Percentiles rank a stretch among this genome's conserved stretches.
phyloP scores from a whole-genome alignment of 345 rosid genomes.

The Stellera chamaejasme region DNA sequence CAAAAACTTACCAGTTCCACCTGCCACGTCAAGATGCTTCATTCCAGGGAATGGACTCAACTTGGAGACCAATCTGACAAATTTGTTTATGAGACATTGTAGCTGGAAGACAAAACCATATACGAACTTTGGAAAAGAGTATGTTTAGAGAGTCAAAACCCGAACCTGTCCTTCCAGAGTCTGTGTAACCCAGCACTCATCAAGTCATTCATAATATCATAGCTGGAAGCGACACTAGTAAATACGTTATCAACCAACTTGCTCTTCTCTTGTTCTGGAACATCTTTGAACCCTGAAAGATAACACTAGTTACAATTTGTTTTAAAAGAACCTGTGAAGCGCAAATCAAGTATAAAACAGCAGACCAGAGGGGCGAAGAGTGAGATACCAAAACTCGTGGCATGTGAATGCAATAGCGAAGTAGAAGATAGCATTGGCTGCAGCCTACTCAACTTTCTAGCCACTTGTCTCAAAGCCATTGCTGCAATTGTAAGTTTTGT shows the following conservation, averaged over 20 bases:
- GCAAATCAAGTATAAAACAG: background rate
- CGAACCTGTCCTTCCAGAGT: slow-evolving; percentile 93
- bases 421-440: slow-evolving; percentile 19
- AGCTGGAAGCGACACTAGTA: slow-evolving; percentile 80
- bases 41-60: slow-evolving; percentile 89
- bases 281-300: slow-evolving; percentile 78
- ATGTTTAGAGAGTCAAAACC: background rate
- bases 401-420: slow-evolving; percentile 71
- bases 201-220: slow-evolving; percentile 95
- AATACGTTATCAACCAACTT: slow-evolving; percentile 81
- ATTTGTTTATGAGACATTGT: slow-evolving; percentile 8
- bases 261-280: slow-evolving; percentile 77
- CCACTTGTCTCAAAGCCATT: slow-evolving; percentile 33
- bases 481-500: slow-evolving; percentile 2
- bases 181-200: slow-evolving; percentile 95
- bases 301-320: background rate
- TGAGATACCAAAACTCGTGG: slow-evolving; percentile 83
- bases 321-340: background rate
- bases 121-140: slow-evolving; percentile 4
- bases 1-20: slow-evolving; percentile 66
- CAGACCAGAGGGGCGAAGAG: slow-evolving; percentile 1
- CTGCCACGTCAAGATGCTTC: slow-evolving; percentile 98
- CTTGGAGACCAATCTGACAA: slow-evolving; percentile 66
- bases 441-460: slow-evolving; percentile 25
- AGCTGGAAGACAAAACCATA: slow-evolving; percentile 2